phyloP scores from a whole-genome alignment of 352 stramenopile species.

The Phytophthora foliorum region DNA sequence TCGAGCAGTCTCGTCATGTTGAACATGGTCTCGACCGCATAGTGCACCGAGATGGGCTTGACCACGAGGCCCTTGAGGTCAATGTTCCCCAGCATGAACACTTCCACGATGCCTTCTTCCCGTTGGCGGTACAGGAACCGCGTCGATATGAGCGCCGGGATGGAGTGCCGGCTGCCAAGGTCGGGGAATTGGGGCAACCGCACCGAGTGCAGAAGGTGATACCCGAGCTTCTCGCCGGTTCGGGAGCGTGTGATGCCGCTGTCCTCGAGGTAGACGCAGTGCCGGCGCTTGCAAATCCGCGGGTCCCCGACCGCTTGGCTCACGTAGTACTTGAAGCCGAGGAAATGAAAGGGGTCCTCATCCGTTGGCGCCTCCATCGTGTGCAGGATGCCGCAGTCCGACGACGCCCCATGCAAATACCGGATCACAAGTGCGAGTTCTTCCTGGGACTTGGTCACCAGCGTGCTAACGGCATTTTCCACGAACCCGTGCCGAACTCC shows the following conservation, averaged over 20 bases:
- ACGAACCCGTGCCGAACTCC: conserved; percentile 46
- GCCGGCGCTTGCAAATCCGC: conserved; percentile 37
- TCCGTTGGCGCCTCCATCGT: conserved; percentile 45
- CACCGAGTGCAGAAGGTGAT: conserved; percentile 59
- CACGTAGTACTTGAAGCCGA: conserved; percentile 63
- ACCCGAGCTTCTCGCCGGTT: conserved; percentile 50
- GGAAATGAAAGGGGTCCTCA: conserved; percentile 53
- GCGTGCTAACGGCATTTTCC: conserved; percentile 44
- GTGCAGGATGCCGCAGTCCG: conserved; percentile 49
- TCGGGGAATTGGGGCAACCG: conserved; percentile 49
- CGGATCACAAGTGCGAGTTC: conserved; percentile 61
- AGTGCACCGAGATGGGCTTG: conserved; percentile 28
- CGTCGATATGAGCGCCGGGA: conserved; percentile 40
- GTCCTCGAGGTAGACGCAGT: conserved; percentile 59
- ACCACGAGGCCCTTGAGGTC: conserved; percentile 38
- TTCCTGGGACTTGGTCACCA: conserved; percentile 51
- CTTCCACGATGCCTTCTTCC: conserved; percentile 38
- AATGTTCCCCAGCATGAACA: conserved; percentile 50
- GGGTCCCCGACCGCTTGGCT: conserved; percentile 41
- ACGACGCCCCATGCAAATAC: conserved; percentile 51
- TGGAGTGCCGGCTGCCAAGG: conserved; percentile 38
- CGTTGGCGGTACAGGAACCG: conserved; percentile 56
- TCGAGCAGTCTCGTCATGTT: conserved; percentile 44
- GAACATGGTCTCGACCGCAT: conserved; percentile 40
- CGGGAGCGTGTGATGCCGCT: conserved; percentile 47